A percentile compares a stretch with the other conserved stretches of the same genome.
Evolutionary conservation across 768 basidiomycete species (phyloP).

Genomic region (Leccinum broughii): DNA sequence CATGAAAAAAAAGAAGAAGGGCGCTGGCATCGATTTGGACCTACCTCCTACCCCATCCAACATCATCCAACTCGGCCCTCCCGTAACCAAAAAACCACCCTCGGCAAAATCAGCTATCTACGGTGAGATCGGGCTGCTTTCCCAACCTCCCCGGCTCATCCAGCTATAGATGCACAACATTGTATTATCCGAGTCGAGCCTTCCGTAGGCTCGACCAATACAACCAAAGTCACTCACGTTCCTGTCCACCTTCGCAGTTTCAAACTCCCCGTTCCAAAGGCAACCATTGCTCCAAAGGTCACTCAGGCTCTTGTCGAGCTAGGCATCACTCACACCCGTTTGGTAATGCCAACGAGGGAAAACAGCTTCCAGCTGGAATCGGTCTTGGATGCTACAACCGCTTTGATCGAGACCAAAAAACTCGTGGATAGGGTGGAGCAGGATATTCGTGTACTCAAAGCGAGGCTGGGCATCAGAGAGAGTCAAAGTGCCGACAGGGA

Average conservation of each 20-base stretch:
- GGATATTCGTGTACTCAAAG: slow-evolving; percentile 73
- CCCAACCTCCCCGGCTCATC: slow-evolving; percentile 18
- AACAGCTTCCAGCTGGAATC: slow-evolving; percentile 75
- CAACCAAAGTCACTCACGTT: slow-evolving; percentile 73
- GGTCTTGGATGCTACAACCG: slow-evolving; percentile 67
- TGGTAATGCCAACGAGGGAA: slow-evolving; percentile 93
- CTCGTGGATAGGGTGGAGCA: slow-evolving; percentile 83
- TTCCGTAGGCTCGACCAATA: slow-evolving; percentile 38
- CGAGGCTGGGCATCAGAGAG: slow-evolving; percentile 54
- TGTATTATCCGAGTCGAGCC: slow-evolving; percentile 74
- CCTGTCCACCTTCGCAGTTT: slow-evolving; percentile 85
- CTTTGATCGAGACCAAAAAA: slow-evolving; percentile 87
- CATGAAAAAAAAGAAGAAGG: slow-evolving; percentile 57
- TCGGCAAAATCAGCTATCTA: slow-evolving; percentile 58
- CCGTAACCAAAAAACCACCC: slow-evolving; percentile 39
- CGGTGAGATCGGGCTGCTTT: slow-evolving; percentile 41
- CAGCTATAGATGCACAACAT: slow-evolving; percentile 56
- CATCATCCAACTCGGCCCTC: slow-evolving; percentile 39
- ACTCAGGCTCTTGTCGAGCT: slow-evolving; percentile 75
- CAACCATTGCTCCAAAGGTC: slow-evolving; percentile 72
- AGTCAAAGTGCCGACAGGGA: slow-evolving; percentile 43
- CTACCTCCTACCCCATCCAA: slow-evolving; percentile 36
- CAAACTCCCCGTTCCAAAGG: slow-evolving; percentile 80
- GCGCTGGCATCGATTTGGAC: slow-evolving; percentile 31
- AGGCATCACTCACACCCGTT: slow-evolving; percentile 64